A percentile compares a stretch with the other conserved stretches of the same genome.
Conservation (phyloP, 2,329 filamentous ascomycete species). For the Penicillium sp. region DNA sequence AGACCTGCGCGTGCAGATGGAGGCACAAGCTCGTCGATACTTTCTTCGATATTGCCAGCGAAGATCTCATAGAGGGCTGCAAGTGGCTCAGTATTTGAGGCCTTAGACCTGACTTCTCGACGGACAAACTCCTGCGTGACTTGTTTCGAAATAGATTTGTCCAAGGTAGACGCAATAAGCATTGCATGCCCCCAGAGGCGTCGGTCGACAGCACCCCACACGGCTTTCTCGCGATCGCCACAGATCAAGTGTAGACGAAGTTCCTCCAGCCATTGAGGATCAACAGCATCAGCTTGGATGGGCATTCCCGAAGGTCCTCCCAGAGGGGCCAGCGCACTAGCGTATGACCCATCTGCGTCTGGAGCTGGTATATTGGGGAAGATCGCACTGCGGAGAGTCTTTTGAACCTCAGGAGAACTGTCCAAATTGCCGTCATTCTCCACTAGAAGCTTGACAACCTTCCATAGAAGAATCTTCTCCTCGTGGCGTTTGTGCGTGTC, state of each 20-base stretch:
- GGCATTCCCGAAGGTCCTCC: conserved; percentile 36
- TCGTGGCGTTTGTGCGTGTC: conserved; percentile 62
- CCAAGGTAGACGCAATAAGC: conserved; percentile 77
- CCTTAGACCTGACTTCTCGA: conserved; percentile 81
- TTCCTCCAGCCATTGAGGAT: conserved; percentile 65
- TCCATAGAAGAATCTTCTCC: conserved; percentile 83
- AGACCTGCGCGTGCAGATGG: conserved; percentile 87
- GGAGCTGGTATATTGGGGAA: conserved; percentile 53
- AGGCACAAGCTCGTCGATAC: conserved; percentile 91
- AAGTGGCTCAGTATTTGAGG: conserved; percentile 77
- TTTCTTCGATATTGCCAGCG: conserved; percentile 90
- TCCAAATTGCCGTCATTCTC: conserved; percentile 83
- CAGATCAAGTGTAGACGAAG: conserved; percentile 69
- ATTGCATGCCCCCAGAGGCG: conserved; percentile 95
- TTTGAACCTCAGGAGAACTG: conserved; percentile 65
- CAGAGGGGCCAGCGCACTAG: conserved; percentile 25
- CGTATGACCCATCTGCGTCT: conserved; percentile 27
- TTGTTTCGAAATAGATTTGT: conserved; percentile 75
- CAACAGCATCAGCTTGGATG: conserved; percentile 62
- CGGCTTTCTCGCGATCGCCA: conserved; percentile 84
- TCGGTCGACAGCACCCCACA: conserved; percentile 90
- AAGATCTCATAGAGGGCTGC: conserved; percentile 91
- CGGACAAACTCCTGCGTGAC: conserved; percentile 93
- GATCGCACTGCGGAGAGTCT: conserved; percentile 70
- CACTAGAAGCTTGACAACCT: conserved; percentile 73